Conservation (phyloP, 2,329 filamentous ascomycete genomes). For the Bimuria novae-zelandiae region DNA sequence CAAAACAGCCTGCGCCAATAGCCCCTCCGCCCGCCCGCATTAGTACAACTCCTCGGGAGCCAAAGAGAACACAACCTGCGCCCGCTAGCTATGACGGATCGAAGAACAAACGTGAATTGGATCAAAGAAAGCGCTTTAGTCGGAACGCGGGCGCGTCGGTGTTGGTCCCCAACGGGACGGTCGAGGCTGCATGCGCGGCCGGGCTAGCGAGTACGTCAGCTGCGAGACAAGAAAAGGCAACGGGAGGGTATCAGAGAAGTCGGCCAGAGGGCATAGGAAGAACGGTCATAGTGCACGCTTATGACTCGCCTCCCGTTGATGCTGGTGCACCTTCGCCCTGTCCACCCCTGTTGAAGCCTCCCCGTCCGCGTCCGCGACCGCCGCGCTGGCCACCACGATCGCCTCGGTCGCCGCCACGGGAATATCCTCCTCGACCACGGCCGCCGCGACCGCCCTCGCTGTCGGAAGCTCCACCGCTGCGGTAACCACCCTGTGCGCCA, state of each 20-base stretch:
- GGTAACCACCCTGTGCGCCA: conserved; percentile 70
- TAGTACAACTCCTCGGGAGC: conserved; percentile 1
- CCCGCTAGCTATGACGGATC: conserved; percentile 38
- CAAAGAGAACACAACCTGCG: conserved; percentile 29
- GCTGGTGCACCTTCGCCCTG: conserved; percentile 41
- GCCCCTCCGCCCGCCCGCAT: conserved; percentile 1
- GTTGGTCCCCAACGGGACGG: neutral
- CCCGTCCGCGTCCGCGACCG: conserved; percentile 32
- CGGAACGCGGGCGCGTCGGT: conserved; percentile 4
- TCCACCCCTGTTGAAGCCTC: conserved; percentile 39
- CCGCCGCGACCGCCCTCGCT: conserved; percentile 71
- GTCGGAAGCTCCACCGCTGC: conserved; percentile 78
- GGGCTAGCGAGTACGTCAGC: conserved; percentile 22
- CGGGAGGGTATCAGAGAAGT: conserved; percentile 38
- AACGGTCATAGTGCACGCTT: conserved; percentile 19
- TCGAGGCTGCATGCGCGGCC: neutral
- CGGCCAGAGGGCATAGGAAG: too few species aligned
- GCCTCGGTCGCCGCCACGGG: conserved; percentile 59
- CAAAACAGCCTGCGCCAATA: conserved; percentile 2
- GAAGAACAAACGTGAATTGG: conserved; percentile 18
- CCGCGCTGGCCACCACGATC: conserved; percentile 37
- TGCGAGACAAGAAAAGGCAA: conserved; percentile 18
- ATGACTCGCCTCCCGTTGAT: conserved; percentile 46
- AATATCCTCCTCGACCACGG: conserved; percentile 52
- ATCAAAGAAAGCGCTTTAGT: conserved; percentile 4